Evolutionary conservation across 2,329 filamentous ascomycete genomes (phyloP).

Genomic region (Falciphora oryzae): DNA sequence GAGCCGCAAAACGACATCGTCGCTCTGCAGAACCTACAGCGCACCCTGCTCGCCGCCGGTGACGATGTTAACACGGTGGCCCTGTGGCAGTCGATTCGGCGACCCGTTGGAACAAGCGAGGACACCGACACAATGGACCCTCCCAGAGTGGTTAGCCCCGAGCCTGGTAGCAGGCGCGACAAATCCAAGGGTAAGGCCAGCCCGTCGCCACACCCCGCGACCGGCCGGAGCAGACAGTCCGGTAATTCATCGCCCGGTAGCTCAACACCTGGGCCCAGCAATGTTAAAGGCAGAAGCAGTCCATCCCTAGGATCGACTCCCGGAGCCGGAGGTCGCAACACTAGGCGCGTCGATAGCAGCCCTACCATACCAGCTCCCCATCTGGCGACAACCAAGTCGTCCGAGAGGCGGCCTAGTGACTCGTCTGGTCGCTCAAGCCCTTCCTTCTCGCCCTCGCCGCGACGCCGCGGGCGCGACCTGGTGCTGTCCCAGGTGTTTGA

Average conservation of each 20-base stretch:
- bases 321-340: neutral
- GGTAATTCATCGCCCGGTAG: neutral
- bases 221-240: neutral
- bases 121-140: neutral
- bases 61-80: conserved; percentile 4
- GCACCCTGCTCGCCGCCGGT: conserved; percentile 6
- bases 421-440: conserved; percentile 2
- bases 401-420: neutral
- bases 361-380: neutral
- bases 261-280: neutral
- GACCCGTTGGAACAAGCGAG: neutral
- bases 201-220: neutral
- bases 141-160: neutral
- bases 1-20: conserved; percentile 7
- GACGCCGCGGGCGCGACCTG: conserved; percentile 7
- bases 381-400: neutral
- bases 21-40: conserved; percentile 4
- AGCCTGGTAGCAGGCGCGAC: conserved; percentile 1
- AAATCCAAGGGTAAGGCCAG: neutral
- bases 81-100: neutral
- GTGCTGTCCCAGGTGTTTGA: conserved; percentile 3
- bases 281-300: neutral
- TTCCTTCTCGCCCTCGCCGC: conserved; percentile 5
- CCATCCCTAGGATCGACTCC: neutral
- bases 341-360: neutral